phyloP scores from a whole-genome alignment of 352 stramenopile genomes.

The Globisporangium irregulare region DNA sequence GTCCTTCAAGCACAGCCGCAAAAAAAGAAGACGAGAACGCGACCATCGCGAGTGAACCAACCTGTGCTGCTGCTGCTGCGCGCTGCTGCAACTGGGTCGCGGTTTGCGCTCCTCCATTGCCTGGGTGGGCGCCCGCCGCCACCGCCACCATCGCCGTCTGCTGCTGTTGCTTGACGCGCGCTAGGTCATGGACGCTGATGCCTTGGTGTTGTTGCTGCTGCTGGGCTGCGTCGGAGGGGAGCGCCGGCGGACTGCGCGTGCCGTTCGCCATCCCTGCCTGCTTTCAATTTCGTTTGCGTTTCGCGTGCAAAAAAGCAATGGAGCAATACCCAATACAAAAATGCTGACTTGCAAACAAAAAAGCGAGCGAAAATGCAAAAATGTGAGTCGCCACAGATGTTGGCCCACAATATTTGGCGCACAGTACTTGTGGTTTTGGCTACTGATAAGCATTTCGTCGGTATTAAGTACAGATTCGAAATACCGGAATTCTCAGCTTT shows the following conservation, averaged over 20 bases:
- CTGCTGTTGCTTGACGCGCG: constrained; percentile 1
- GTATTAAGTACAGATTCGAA: too few species aligned
- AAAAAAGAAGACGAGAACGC: neutral
- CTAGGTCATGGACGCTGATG: neutral
- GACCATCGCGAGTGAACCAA: too few species aligned
- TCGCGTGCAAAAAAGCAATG: neutral
- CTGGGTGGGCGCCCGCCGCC: neutral
- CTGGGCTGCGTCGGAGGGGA: constrained; percentile 3
- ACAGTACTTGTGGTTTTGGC: too few species aligned
- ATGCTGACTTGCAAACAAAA: neutral
- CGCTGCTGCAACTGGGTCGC: constrained; percentile 47
- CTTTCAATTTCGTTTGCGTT: neutral
- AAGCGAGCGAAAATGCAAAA: neutral
- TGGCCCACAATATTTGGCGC: too few species aligned
- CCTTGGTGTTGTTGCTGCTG: constrained; percentile 2
- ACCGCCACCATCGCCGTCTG: too few species aligned
- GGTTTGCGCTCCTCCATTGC: neutral
- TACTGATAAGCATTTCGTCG: too few species aligned
- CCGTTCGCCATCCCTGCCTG: constrained; percentile 6
- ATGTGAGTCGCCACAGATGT: neutral
- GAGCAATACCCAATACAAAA: too few species aligned
- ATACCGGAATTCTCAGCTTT: too few species aligned
- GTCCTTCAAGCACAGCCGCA: neutral
- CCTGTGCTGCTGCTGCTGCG: constrained; percentile 52
- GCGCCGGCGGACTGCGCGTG: neutral